Percentiles rank a stretch among this genome's conserved stretches.
Conservation (phyloP, 1,284 basidiomycete species). For the Dichomitus squalens region DNA sequence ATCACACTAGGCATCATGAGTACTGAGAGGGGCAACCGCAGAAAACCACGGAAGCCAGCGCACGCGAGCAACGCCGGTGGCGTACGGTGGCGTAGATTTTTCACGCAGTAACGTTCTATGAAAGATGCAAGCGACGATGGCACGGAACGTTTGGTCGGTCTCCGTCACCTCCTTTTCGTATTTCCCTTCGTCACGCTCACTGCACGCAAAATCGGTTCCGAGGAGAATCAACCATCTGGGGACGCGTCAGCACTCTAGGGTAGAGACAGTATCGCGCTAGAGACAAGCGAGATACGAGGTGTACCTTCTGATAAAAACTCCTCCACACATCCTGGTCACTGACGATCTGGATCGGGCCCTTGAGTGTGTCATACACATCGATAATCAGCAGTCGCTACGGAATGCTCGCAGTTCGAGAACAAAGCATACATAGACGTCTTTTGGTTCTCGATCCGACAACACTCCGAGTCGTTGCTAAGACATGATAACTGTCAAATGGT, state of each 20-base stretch:
- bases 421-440: constrained; percentile 81
- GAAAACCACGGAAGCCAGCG: background rate
- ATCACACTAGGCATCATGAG: constrained; percentile 22
- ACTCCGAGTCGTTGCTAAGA: constrained; percentile 80
- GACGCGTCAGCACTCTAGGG: constrained; percentile 71
- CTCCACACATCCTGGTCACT: constrained; percentile 81
- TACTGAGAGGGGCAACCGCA: background rate
- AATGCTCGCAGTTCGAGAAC: background rate
- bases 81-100: background rate
- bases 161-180: constrained; percentile 67
- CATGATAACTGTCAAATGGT: constrained; percentile 79
- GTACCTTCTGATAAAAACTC: constrained; percentile 73
- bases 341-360: constrained; percentile 66
- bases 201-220: constrained; percentile 49
- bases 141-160: constrained; percentile 36
- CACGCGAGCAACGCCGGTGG: background rate
- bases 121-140: background rate
- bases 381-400: background rate
- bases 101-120: background rate
- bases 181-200: constrained; percentile 80
- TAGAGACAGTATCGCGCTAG: background rate
- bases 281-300: constrained; percentile 6
- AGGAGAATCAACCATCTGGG: constrained; percentile 73
- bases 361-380: constrained; percentile 50
- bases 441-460: constrained; percentile 79